These are phyloP conservation scores for Diaporthe sp. DNA, from an alignment of 2,329 filamentous ascomycete species.

Conservation along the genomic window DNA sequence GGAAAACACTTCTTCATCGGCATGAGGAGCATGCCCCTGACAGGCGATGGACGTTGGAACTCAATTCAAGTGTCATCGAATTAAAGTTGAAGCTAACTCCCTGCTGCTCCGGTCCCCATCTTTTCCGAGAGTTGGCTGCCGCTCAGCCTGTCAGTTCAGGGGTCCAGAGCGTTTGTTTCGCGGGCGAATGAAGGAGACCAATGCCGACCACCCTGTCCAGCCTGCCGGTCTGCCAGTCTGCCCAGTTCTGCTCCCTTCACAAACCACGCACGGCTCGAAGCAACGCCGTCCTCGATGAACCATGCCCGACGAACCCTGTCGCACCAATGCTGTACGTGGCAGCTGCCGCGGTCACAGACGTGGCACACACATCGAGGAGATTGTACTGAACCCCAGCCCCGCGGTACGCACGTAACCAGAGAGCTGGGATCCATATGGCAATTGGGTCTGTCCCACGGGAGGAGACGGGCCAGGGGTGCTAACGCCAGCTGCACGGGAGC, in stretches of 20 bases:
- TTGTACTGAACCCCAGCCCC: conserved; percentile 15
- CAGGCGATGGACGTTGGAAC: conserved; percentile 13
- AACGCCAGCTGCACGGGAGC: conserved; percentile 38
- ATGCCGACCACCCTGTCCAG: background rate
- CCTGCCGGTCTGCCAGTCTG: background rate
- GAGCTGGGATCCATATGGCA: conserved; percentile 31
- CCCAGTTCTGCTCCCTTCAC: background rate
- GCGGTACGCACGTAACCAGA: conserved; percentile 31
- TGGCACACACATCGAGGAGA: conserved; percentile 13
- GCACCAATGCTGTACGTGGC: background rate
- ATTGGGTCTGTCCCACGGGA: conserved; percentile 26
- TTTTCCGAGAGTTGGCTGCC: conserved; percentile 6
- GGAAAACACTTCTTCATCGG: background rate
- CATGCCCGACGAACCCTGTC: background rate
- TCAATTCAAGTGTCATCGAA: conserved; percentile 33
- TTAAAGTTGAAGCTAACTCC: conserved; percentile 36
- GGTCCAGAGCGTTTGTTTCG: conserved; percentile 16
- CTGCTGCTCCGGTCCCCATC: background rate
- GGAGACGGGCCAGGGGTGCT: conserved; percentile 32
- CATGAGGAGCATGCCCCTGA: background rate
- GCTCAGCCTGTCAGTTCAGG: conserved; percentile 4
- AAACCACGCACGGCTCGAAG: background rate
- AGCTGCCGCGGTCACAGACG: conserved; percentile 12
- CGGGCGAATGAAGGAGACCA: conserved; percentile 4
- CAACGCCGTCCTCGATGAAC: background rate